Conservation (phyloP, 352 stramenopile species). For the Detonula confervacea region DNA sequence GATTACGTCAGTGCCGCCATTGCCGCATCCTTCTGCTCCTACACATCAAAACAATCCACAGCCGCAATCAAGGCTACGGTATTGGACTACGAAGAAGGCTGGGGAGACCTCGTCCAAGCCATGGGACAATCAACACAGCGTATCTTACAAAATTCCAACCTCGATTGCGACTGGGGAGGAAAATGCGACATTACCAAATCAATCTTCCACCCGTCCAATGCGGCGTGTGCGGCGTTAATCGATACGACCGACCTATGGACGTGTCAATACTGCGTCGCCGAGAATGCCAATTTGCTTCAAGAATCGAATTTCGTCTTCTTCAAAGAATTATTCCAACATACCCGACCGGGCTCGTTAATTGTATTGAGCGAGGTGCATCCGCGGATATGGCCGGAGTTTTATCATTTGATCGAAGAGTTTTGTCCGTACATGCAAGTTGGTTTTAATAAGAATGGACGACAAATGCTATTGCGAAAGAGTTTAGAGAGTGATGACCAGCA, state of each 20-base stretch:
- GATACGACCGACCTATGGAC: conserved; percentile 17
- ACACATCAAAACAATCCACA: background rate
- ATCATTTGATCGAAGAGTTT: conserved; percentile 13
- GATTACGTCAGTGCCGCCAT: conserved; percentile 60
- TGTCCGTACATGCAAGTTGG: conserved; percentile 8
- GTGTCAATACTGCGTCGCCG: conserved; percentile 49
- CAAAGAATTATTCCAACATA: conserved; percentile 33
- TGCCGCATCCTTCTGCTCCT: conserved; percentile 39
- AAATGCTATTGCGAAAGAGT: conserved; percentile 26
- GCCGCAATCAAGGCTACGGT: conserved; percentile 42
- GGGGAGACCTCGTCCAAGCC: conserved; percentile 51
- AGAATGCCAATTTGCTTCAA: conserved; percentile 33
- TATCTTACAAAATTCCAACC: conserved; percentile 14
- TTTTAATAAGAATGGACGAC: conserved; percentile 28
- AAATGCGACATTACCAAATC: conserved; percentile 63
- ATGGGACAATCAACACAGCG: conserved; percentile 45
- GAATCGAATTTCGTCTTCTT: conserved; percentile 46
- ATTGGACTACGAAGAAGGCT: conserved; percentile 69
- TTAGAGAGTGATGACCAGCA: background rate
- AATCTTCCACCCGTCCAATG: conserved; percentile 46
- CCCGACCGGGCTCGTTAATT: conserved; percentile 18
- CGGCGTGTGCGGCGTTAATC: conserved; percentile 6
- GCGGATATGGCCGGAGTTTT: conserved; percentile 43
- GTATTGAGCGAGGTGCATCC: conserved; percentile 29
- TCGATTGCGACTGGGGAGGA: conserved; percentile 51